Percentiles rank a stretch among this genome's conserved stretches.
These are phyloP conservation scores for Ceratobasidium sp. DNA, from an alignment of 1,284 basidiomycete genomes.

Conservation along the genomic window DNA sequence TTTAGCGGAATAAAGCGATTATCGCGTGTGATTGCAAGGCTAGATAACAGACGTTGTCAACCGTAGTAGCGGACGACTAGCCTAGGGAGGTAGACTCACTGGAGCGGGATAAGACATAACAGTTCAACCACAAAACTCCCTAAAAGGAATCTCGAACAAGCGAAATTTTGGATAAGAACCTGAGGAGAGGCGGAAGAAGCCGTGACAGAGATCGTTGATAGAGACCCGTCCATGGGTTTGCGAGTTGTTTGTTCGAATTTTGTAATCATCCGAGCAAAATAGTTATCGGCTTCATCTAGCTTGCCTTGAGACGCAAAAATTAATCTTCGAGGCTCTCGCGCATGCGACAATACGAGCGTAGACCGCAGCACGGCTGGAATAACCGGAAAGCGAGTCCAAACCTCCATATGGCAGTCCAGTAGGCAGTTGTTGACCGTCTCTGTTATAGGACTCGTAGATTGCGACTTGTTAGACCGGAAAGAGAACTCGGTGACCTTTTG, in stretches of 20 bases:
- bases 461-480: conserved; percentile 56
- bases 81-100: conserved; percentile 5
- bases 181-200: conserved; percentile 45
- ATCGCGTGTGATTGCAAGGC: conserved; percentile 69
- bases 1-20: conserved; percentile 75
- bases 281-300: conserved; percentile 56
- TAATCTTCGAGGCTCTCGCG: conserved; percentile 55
- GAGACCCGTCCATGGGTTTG: conserved; percentile 65
- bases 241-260: conserved; percentile 65
- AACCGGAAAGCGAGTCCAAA: conserved; percentile 75
- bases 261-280: conserved; percentile 65
- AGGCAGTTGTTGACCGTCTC: conserved; percentile 64
- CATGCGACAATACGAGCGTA: conserved; percentile 59
- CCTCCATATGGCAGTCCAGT: conserved; percentile 71
- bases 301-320: conserved; percentile 64
- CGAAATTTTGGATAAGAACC: background rate
- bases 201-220: conserved; percentile 60
- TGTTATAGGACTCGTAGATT: no score
- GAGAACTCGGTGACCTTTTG: conserved; percentile 69
- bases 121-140: conserved; percentile 45
- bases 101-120: conserved; percentile 48
- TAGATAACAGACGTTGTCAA: background rate
- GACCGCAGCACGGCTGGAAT: conserved; percentile 65
- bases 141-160: conserved; percentile 2
- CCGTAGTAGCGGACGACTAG: background rate